These are phyloP conservation scores for Microthyrium microscopicum DNA, from an alignment of 2,329 filamentous ascomycete genomes.

Conservation along the genomic window DNA sequence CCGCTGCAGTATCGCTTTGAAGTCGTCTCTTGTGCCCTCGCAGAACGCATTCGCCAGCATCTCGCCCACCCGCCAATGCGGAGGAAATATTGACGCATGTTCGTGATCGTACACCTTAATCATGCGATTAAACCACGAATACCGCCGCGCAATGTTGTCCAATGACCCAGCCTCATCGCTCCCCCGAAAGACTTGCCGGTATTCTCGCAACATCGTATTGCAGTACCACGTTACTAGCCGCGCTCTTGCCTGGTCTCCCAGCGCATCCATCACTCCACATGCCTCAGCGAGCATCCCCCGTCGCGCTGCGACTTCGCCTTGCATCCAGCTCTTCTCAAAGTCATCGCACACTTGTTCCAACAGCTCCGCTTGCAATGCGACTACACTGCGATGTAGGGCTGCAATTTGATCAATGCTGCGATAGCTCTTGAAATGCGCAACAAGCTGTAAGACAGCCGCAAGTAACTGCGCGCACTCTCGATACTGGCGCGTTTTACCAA, in stretches of 20 bases:
- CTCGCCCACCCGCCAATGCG: slow-evolving; percentile 80
- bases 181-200: slow-evolving; percentile 84
- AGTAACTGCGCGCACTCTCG: slow-evolving; percentile 85
- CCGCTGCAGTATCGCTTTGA: slow-evolving; percentile 77
- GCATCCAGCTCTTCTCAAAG: slow-evolving; percentile 89
- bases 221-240: slow-evolving; percentile 91
- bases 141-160: slow-evolving; percentile 89
- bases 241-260: slow-evolving; percentile 71
- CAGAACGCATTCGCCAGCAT: slow-evolving; percentile 83
- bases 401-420: slow-evolving; percentile 96
- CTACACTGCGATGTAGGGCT: slow-evolving; percentile 76
- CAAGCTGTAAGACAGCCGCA: slow-evolving; percentile 89
- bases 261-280: slow-evolving; percentile 83
- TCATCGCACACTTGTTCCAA: slow-evolving; percentile 98
- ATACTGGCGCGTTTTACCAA: slow-evolving; percentile 79
- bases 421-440: slow-evolving; percentile 97
- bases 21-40: slow-evolving; percentile 88
- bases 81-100: slow-evolving; percentile 73
- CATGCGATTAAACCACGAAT: slow-evolving; percentile 93
- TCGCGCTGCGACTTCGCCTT: slow-evolving; percentile 58
- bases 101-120: slow-evolving; percentile 92
- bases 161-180: slow-evolving; percentile 86
- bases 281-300: slow-evolving; percentile 64
- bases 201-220: slow-evolving; percentile 90
- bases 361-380: slow-evolving; percentile 80